Conservation (phyloP, 495 filamentous ascomycete genomes). For the Penicillium ochrochloron region DNA sequence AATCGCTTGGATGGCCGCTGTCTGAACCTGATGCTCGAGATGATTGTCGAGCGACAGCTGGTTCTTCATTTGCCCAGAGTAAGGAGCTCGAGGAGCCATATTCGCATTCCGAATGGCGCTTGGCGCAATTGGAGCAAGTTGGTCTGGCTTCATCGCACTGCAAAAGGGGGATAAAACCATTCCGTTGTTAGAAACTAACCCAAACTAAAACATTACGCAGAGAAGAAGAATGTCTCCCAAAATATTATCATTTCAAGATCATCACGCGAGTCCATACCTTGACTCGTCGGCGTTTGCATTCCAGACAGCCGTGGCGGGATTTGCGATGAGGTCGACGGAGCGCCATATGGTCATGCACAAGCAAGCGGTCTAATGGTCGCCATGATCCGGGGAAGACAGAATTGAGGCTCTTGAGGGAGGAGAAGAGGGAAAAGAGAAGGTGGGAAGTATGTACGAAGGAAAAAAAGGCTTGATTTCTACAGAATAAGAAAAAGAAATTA, state of each 20-base stretch:
- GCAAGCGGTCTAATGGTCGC: conserved; percentile 2
- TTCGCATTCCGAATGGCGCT: conserved; percentile 45
- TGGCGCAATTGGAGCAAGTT: conserved; percentile 45
- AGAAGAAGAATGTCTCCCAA: not conserved
- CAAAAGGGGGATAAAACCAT: not conserved
- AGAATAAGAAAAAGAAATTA: not conserved
- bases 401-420: conserved; percentile 9
- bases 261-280: conserved; percentile 35
- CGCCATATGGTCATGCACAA: conserved; percentile 38
- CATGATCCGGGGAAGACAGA: not conserved
- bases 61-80: conserved; percentile 46
- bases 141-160: conserved; percentile 48
- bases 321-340: conserved; percentile 42
- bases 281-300: conserved; percentile 44
- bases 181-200: conserved; percentile 3
- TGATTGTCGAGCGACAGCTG: conserved; percentile 15
- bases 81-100: conserved; percentile 44
- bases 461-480: conserved; percentile 4
- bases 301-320: conserved; percentile 40
- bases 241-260: not conserved
- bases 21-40: conserved; percentile 31
- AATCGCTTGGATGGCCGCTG: conserved; percentile 27
- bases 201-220: not conserved
- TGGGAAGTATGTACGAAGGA: not conserved
- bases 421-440: not conserved